Evolutionary conservation across 2,329 filamentous ascomycete species (phyloP).

Genomic region (Cryphonectria japonica): DNA sequence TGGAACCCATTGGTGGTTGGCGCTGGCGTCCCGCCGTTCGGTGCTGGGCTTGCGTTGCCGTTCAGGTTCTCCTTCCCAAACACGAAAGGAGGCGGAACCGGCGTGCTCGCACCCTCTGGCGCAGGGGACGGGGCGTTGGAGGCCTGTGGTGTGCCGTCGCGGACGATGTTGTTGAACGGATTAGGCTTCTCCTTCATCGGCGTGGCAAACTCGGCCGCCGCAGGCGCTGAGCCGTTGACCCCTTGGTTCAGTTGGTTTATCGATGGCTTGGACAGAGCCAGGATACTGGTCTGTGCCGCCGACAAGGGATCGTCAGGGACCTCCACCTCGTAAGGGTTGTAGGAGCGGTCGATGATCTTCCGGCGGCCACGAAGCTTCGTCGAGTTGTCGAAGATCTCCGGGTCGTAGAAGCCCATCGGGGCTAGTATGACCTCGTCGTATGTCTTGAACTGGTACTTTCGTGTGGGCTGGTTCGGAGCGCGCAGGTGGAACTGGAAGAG

Average conservation of each 20-base stretch:
- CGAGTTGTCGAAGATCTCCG: slow-evolving; percentile 81
- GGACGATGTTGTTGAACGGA: slow-evolving; percentile 70
- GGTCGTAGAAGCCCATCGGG: slow-evolving; percentile 92
- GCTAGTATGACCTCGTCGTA: slow-evolving; percentile 97
- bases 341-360: slow-evolving; percentile 82
- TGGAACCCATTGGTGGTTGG: slow-evolving; percentile 45
- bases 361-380: slow-evolving; percentile 79
- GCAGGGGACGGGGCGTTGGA: slow-evolving; percentile 87
- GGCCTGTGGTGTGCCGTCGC: slow-evolving; percentile 77
- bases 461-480: slow-evolving; percentile 83
- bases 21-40: slow-evolving; percentile 53
- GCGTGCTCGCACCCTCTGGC: slow-evolving; percentile 75
- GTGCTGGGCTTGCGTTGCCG: slow-evolving; percentile 54
- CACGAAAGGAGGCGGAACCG: slow-evolving; percentile 60
- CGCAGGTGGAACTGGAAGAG: slow-evolving; percentile 89
- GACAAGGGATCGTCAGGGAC: slow-evolving; percentile 87
- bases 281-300: slow-evolving; percentile 74
- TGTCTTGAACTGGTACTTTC: slow-evolving; percentile 93
- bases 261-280: slow-evolving; percentile 64
- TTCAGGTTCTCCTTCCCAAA: slow-evolving; percentile 55
- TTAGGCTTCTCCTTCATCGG: slow-evolving; percentile 67
- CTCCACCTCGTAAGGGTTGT: slow-evolving; percentile 90
- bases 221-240: slow-evolving; percentile 49
- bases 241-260: slow-evolving; percentile 40
- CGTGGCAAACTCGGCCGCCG: slow-evolving; percentile 55